phyloP scores from a whole-genome alignment of 768 basidiomycete genomes.

The Chalciporus pseudorubinellus region DNA sequence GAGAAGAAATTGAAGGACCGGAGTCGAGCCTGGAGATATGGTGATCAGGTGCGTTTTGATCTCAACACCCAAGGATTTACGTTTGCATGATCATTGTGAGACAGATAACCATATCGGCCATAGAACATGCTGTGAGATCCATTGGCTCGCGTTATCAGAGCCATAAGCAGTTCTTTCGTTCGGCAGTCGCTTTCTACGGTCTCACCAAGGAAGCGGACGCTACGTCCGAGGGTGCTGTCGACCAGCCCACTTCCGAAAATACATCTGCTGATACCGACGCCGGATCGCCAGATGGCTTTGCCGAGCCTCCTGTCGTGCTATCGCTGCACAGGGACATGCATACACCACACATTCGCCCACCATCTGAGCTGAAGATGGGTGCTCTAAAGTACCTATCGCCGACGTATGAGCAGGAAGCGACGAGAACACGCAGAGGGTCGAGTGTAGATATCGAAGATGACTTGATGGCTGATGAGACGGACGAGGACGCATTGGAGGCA shows the following conservation, averaged over 20 bases:
- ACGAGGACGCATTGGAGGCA: conserved; percentile 34
- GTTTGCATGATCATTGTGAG: not conserved
- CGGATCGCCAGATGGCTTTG: not conserved
- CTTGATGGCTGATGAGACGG: conserved; percentile 32
- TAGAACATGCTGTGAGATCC: conserved; percentile 49
- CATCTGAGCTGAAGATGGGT: conserved; percentile 15
- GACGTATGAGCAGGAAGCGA: conserved; percentile 26
- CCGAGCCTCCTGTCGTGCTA: conserved; percentile 5
- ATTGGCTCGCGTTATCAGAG: conserved; percentile 39
- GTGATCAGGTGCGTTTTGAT: conserved; percentile 38
- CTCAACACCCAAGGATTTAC: not conserved
- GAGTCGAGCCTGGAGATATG: conserved; percentile 57
- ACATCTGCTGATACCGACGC: conserved; percentile 4
- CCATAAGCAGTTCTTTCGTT: conserved; percentile 42
- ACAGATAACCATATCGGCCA: conserved; percentile 43
- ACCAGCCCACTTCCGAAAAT: conserved; percentile 15
- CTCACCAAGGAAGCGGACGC: not conserved
- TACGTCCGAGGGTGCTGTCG: conserved; percentile 5
- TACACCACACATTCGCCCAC: conserved; percentile 36
- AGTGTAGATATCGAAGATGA: conserved; percentile 24
- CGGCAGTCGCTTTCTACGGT: conserved; percentile 24
- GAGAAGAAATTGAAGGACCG: conserved; percentile 56
- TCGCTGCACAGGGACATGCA: conserved; percentile 33
- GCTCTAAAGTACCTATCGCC: conserved; percentile 16
- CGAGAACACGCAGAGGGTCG: conserved; percentile 13